Base-by-base conservation (phyloP, 768 basidiomycete species). In the Lentinula sp. region DNA sequence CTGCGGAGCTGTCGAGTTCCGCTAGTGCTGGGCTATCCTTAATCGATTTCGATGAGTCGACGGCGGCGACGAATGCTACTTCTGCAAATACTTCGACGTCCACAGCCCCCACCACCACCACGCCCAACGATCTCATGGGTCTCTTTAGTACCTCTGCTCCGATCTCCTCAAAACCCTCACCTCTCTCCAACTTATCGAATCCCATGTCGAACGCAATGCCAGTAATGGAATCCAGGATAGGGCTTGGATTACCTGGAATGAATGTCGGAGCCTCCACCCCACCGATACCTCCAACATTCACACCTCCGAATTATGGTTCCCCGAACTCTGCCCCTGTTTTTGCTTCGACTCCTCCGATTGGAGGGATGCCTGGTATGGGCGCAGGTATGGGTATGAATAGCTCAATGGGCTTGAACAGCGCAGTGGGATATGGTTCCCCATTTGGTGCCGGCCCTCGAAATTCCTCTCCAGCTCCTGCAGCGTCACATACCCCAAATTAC, bases 11-110 rank as follows among this genome's bases (percentile, higher is more conserved):
- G 31, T 75, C 78, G 50, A 72, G 70, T 23, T 18, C 46, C 46
- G 57, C 28, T 21, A 31, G 68, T 2, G 63, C 71, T 21, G 74
- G 72, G 37, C 59, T 74, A 5, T 90, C 89, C 1, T 78, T 93
- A 58, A 93, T 93, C 67, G 91, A 93, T 72, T 79, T 94, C 63
- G 89, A 93, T 66, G 90, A 91, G 43, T 71, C 67, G 59, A 21
- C 66, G 42, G 57, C 68, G 55, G 32, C 65, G 11, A 50, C 64
- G 21, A 59, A 39, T 56, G 57, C 61, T 51, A 31, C 68, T 7
- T 58, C 68, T 18, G 52, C 70, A 16, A 61, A 70, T 31, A 48
- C 66, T 23, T 60, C 66, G 13, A 67, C 70, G 16, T 65, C 74
- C 1, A 73, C 66, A 58, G 79, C 28, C 28, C 28, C 85, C 68